phyloP scores from a whole-genome alignment of 1,284 basidiomycete species.

The Tetrapyrgos nigripes region DNA sequence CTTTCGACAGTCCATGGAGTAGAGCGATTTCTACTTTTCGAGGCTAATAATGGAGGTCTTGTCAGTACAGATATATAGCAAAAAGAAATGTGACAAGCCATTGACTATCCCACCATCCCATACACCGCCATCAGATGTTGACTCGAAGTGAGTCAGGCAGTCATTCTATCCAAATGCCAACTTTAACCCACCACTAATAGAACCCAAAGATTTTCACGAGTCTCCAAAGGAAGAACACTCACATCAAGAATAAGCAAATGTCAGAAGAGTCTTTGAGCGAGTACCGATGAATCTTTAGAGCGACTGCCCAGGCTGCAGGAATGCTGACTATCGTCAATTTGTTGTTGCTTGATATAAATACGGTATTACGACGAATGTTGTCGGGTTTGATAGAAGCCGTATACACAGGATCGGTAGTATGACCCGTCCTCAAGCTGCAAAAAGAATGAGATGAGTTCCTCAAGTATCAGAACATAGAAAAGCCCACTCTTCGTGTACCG shows the following conservation, averaged over 20 bases:
- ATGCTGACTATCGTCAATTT: slow-evolving; percentile 61
- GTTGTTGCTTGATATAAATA: slow-evolving; percentile 57
- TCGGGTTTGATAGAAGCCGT: slow-evolving; percentile 51
- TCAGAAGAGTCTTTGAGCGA: slow-evolving; percentile 58
- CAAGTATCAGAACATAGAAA: not conserved
- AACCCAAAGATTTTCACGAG: not conserved
- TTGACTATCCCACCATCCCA: not conserved
- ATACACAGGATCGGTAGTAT: slow-evolving; percentile 64
- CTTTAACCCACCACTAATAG: no score
- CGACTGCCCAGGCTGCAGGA: slow-evolving; percentile 70
- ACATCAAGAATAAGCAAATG: slow-evolving; percentile 54
- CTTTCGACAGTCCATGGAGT: not conserved
- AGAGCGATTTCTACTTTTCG: not conserved
- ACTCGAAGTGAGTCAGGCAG: not conserved
- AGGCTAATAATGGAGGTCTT: not conserved
- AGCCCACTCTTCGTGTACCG: slow-evolving; percentile 65
- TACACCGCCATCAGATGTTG: not conserved
- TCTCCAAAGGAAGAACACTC: slow-evolving; percentile 30
- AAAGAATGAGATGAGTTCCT: not conserved
- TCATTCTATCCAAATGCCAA: not conserved
- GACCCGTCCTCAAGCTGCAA: slow-evolving; percentile 37
- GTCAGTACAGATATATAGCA: not conserved
- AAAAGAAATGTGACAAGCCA: not conserved
- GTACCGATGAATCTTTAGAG: slow-evolving; percentile 74
- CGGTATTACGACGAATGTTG: slow-evolving; percentile 59